Base-by-base conservation (phyloP, 331 rosid species). In the Ulmus americana region DNA sequence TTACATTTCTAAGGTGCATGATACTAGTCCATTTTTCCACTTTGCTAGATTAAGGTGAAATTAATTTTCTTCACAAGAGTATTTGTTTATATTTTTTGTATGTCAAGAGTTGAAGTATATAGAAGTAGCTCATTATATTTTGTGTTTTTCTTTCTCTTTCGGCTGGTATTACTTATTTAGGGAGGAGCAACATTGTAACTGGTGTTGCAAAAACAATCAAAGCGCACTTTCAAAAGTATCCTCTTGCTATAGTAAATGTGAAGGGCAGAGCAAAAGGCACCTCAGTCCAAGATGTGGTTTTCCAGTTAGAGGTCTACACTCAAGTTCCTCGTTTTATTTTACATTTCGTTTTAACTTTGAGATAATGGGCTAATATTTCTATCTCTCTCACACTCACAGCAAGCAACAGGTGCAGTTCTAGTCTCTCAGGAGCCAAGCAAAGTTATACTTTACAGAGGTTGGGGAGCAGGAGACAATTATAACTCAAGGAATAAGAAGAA, bases 201-300 rank as follows among this genome's bases (percentile, higher is more conserved):
- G 98, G 97, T 55, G 69, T 92, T 13, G 97, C 95, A 7, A 87
- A 85, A 69, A 62, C 88, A 74, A 86, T 92, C 75, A 92, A 74
- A 64, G 48, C 55, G 7, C 95, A 85, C 78, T 88, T 92, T 69
- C 53, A 61, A 74, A 88, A 75, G 80, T 80, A 82, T 61, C 87
- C 96, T 75, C 85, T 92, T 69, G 97, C 85, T 71, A 89, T 92
- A 43, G 94, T 91, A 45, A 88, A 88, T 71, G 84, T 91, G 65
- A 91, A 91, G 69, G 95, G 94, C 71, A 86, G 95, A 88, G 97
- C 97, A 48, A 88, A 82, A 75, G 97, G 95, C 71, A 89, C 95
- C 64, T 92, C 98, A 64, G 85, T 82, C 70, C 82, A 83, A 75
- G 95, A 92, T 63, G 71, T 92, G 70, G 95, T 89, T 66, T 76